phyloP scores from a whole-genome alignment of 805 yeast species.

The Wickerhamomyces silvicola region DNA sequence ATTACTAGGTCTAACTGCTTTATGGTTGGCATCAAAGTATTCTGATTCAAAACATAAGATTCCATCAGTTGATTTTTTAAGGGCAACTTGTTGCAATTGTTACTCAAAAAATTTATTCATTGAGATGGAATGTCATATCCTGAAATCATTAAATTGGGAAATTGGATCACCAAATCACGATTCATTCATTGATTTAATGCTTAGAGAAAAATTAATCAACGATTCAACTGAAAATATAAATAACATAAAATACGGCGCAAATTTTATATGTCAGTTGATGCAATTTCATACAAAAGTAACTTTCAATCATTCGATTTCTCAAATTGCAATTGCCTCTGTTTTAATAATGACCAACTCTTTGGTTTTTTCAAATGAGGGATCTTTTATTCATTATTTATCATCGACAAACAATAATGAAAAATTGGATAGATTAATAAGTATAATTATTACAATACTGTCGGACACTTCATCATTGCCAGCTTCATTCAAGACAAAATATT shows the following conservation, averaged over 20 bases:
- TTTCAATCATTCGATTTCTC: conserved; percentile 39
- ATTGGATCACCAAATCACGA: conserved; percentile 58
- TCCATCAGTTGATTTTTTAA: conserved; percentile 44
- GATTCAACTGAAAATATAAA: conserved; percentile 28
- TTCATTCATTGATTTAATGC: conserved; percentile 51
- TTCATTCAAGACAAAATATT: conserved; percentile 39
- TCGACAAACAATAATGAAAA: conserved; percentile 18
- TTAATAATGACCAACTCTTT: conserved; percentile 39
- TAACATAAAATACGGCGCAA: conserved; percentile 49
- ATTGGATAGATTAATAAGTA: conserved; percentile 16
- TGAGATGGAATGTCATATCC: conserved; percentile 63
- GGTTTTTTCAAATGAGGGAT: conserved; percentile 22
- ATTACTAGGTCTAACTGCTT: conserved; percentile 75
- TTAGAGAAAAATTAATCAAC: conserved; percentile 30
- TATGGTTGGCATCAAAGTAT: conserved; percentile 85
- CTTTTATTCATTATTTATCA: conserved; percentile 18
- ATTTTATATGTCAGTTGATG: conserved; percentile 59
- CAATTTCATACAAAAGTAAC: conserved; percentile 56
- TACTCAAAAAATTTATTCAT: conserved; percentile 50
- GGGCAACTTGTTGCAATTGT: conserved; percentile 52
- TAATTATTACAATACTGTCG: conserved; percentile 14
- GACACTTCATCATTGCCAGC: conserved; percentile 30
- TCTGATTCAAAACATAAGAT: conserved; percentile 63
- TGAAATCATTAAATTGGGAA: conserved; percentile 60
- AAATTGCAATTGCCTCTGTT: conserved; percentile 47